phyloP scores from a whole-genome alignment of 768 basidiomycete species.

The Grammothele lineata region DNA sequence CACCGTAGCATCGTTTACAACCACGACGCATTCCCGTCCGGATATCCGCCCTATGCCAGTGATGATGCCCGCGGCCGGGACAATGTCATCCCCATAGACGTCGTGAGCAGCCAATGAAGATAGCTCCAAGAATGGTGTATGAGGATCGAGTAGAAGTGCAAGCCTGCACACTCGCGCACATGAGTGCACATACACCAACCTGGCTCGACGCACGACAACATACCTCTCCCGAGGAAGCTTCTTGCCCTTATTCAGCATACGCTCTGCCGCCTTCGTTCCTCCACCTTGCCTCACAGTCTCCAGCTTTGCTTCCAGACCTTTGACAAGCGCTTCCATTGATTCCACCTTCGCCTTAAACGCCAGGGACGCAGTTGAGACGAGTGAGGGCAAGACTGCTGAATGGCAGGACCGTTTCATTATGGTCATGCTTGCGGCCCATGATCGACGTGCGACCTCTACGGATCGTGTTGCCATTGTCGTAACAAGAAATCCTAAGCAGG shows the following conservation, averaged over 20 bases:
- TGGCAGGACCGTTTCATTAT: too few relatives aligned
- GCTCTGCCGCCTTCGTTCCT: constrained; percentile 65
- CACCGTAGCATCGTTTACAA: constrained; percentile 93
- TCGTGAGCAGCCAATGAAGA: constrained; percentile 84
- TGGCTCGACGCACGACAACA: not conserved
- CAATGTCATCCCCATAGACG: constrained; percentile 65
- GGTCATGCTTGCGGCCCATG: too few relatives aligned
- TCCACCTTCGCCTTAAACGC: constrained; percentile 66
- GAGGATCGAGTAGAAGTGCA: constrained; percentile 71
- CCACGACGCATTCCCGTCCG: constrained; percentile 80
- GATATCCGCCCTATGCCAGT: constrained; percentile 72
- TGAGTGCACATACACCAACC: too few relatives aligned
- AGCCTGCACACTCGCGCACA: constrained; percentile 41
- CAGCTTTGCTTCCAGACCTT: constrained; percentile 57
- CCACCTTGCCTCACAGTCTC: constrained; percentile 65
- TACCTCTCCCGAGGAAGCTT: constrained; percentile 81
- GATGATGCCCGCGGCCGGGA: constrained; percentile 89
- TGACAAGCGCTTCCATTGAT: constrained; percentile 67
- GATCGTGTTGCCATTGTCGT: too few relatives aligned
- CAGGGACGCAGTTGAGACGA: constrained; percentile 61
- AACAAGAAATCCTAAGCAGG: too few relatives aligned
- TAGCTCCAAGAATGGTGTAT: constrained; percentile 87
- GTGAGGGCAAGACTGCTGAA: constrained; percentile 69
- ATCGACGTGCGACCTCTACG: too few relatives aligned
- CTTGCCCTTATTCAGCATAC: constrained; percentile 78